A percentile compares a stretch with the other conserved stretches of the same genome.
Evolutionary conservation across 441 rosid species (phyloP).

Genomic region (Hura crepitans): DNA sequence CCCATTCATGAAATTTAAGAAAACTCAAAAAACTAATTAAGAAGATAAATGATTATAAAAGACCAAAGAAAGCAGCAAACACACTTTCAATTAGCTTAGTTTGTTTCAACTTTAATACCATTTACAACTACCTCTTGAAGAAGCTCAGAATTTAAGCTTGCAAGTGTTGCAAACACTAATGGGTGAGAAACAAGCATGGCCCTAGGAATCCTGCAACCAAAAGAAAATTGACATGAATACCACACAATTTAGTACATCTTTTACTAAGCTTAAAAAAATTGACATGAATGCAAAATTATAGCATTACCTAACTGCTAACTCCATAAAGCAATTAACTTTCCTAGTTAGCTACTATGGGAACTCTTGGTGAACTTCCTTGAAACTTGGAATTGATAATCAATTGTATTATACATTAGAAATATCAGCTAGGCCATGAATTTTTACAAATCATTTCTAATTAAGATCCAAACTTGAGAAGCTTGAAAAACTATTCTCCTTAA

Average conservation of each 20-base stretch:
- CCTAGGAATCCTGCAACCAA: conserved; percentile 79
- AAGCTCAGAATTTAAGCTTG: conserved; percentile 80
- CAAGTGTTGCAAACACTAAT: conserved; percentile 77
- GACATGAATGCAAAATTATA: conserved; percentile 8
- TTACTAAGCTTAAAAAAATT: not conserved
- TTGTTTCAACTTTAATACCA: conserved; percentile 48
- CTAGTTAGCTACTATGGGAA: not conserved
- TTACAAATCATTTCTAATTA: no score
- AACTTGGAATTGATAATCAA: not conserved
- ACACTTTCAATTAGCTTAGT: conserved; percentile 11
- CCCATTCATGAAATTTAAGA: not conserved
- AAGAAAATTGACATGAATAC: conserved; percentile 25
- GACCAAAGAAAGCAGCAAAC: not conserved
- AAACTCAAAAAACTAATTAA: not conserved
- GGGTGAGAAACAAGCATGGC: conserved; percentile 89
- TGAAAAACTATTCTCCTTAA: not conserved
- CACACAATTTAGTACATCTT: conserved; percentile 4
- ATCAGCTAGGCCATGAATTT: not conserved
- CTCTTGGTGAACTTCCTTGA: no score
- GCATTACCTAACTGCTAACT: not conserved
- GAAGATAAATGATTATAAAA: not conserved
- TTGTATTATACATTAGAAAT: not conserved
- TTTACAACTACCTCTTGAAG: conserved; percentile 96
- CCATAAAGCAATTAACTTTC: not conserved
- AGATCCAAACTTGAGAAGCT: not conserved